These are phyloP conservation scores for Trypanosoma scelopori DNA, from an alignment of 208 protist genomes.

Conservation along the genomic window DNA sequence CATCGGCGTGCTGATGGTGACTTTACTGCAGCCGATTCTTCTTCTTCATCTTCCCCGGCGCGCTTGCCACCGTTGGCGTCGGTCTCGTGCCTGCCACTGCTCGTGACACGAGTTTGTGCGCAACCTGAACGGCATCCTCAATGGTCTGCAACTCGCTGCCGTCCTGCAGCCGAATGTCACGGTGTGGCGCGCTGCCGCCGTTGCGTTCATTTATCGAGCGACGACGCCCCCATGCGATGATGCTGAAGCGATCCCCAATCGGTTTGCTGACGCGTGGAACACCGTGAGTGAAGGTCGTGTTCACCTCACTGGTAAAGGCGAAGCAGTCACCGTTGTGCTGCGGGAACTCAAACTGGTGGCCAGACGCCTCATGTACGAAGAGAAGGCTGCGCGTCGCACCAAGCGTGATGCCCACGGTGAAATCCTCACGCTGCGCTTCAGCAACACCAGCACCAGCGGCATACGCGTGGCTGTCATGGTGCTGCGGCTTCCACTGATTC, in stretches of 20 bases:
- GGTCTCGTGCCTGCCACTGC: not conserved
- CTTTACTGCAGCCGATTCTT: constrained; percentile 81
- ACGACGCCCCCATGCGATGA: constrained; percentile 90
- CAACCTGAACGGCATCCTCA: constrained; percentile 63
- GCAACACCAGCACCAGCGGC: constrained; percentile 33
- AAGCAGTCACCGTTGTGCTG: constrained; percentile 93
- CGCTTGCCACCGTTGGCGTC: not conserved
- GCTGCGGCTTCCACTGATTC: constrained; percentile 92
- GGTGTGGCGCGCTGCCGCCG: constrained; percentile 36
- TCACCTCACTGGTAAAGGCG: constrained; percentile 90
- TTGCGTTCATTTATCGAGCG: constrained; percentile 79
- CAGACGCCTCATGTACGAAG: constrained; percentile 88
- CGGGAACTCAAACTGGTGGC: constrained; percentile 88
- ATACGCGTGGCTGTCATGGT: constrained; percentile 93
- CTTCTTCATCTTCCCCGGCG: constrained; percentile 42
- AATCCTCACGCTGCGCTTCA: constrained; percentile 75
- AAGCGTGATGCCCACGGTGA: constrained; percentile 90
- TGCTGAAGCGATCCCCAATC: constrained; percentile 82
- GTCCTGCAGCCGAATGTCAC: constrained; percentile 23
- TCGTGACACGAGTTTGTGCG: constrained; percentile 59
- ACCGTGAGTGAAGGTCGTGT: constrained; percentile 88
- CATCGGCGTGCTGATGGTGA: too few relatives aligned
- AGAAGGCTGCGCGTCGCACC: constrained; percentile 78
- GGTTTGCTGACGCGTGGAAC: constrained; percentile 76
- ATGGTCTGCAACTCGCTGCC: constrained; percentile 45